phyloP scores from a whole-genome alignment of 805 yeast species.

The Pichia deserticola region DNA sequence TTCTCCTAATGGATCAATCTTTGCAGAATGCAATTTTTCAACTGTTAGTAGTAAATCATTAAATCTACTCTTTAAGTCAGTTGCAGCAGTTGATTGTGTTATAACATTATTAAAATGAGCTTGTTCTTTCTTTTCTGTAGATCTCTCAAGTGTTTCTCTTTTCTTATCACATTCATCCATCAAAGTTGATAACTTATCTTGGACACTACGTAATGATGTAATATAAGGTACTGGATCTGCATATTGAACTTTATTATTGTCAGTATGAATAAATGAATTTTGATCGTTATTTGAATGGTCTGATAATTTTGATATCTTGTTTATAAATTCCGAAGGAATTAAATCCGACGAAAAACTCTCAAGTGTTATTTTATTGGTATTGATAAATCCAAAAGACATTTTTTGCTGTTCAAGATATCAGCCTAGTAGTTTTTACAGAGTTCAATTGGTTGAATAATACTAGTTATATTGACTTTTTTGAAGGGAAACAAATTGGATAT shows the following conservation, averaged over 20 bases:
- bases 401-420: too few species aligned
- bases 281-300: not conserved
- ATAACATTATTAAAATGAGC: slow-evolving; percentile 63
- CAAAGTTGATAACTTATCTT: slow-evolving; percentile 60
- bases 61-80: slow-evolving; percentile 40
- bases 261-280: slow-evolving; percentile 3
- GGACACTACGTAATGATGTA: slow-evolving; percentile 82
- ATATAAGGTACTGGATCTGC: slow-evolving; percentile 89
- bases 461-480: too few species aligned
- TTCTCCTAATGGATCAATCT: slow-evolving; percentile 64
- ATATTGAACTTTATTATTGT: slow-evolving; percentile 5
- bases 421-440: too few species aligned
- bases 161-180: slow-evolving; percentile 46
- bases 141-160: slow-evolving; percentile 45
- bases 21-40: slow-evolving; percentile 43
- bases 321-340: slow-evolving; percentile 73
- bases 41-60: slow-evolving; percentile 44
- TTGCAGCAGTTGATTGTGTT: slow-evolving; percentile 36
- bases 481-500: too few species aligned
- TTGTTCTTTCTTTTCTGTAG: slow-evolving; percentile 54
- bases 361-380: slow-evolving; percentile 17
- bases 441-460: too few species aligned
- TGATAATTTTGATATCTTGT: slow-evolving; percentile 49
- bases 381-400: slow-evolving; percentile 26
- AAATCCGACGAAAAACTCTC: slow-evolving; percentile 63